Evolutionary conservation across 2,329 filamentous ascomycete genomes (phyloP), one percentile per base, ranked within the genome.

Genomic region (Scorias spongiosa): DNA sequence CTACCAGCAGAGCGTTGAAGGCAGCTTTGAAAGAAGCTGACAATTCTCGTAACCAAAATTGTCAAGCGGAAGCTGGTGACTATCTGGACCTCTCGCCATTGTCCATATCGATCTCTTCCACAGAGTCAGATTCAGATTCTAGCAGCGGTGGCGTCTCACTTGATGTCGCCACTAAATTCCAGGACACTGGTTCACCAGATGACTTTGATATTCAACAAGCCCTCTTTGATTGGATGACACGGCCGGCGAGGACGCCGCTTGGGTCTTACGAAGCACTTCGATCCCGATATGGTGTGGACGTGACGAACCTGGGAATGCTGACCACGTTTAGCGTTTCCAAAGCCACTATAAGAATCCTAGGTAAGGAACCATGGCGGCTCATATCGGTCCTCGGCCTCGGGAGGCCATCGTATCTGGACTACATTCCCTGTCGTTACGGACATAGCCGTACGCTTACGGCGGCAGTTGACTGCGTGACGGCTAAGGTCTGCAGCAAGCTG

Each of bases 301-400:
- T 56, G 7, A 42, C 42, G 2, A 48, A 52, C 41, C 47, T 57
- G 4, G 48, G 51, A 6, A 44, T 54, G 15, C 36, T 57, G 14
- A 55, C 55, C 2, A 54, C 47, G 38, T 56, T 57, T 45, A 53
- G 53, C 34, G 46, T 57, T n/a, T 47, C 49, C 11, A 48, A 47
- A 34, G 42, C 38, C 9, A 48, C 50, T 9, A 48, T 51, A 14
- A 39, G 42, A 2, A 34, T 46, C 8, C 42, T 56, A 0, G 43
- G 48, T 2, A 43, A 41, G 10, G 46, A 54, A 28, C 46, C 51
- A 11, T 44, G 40, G 1, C 44, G 47, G 15, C 43, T 55, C 10
- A 20, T 29, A 2, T 42, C 44, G 1, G 37, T 55, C 2, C 41
- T 57, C 6, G 46, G 48, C 26, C 39, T 44, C 12, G 30, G 44